Evolutionary conservation across 2,329 filamentous ascomycete species (phyloP).

Genomic region (Alternaria arborescens): DNA sequence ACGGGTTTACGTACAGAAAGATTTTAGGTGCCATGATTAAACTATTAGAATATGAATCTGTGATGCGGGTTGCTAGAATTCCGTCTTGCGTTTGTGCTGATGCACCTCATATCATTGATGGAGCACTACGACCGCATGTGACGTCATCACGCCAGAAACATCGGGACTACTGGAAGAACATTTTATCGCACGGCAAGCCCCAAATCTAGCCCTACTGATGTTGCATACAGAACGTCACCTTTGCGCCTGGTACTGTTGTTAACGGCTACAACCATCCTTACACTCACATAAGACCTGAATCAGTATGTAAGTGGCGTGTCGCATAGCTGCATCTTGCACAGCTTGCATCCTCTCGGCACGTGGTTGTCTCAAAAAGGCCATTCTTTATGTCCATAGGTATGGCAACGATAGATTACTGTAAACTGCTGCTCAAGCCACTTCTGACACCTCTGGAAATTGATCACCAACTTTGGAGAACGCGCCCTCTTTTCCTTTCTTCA

Average conservation of each 20-base stretch:
- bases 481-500: slow-evolving; percentile 23
- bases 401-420: not conserved
- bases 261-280: not conserved
- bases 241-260: not conserved
- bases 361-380: not conserved
- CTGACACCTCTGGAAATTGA: slow-evolving; percentile 29
- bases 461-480: not conserved
- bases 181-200: slow-evolving; percentile 5
- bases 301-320: not conserved
- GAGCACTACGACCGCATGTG: not conserved
- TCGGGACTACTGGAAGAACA: slow-evolving; percentile 3
- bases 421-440: slow-evolving; percentile 8
- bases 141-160: slow-evolving; percentile 8
- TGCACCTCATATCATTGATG: not conserved
- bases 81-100: not conserved
- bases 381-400: not conserved
- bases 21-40: slow-evolving; percentile 34
- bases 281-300: not conserved
- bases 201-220: not conserved
- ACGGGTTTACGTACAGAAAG: slow-evolving; percentile 27
- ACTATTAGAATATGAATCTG: not conserved
- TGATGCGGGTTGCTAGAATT: not conserved
- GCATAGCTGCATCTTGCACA: not conserved
- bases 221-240: not conserved
- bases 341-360: not conserved